These are phyloP conservation scores for Dipteronia dyeriana DNA, from an alignment of 345 rosid genomes.

Conservation along the genomic window DNA sequence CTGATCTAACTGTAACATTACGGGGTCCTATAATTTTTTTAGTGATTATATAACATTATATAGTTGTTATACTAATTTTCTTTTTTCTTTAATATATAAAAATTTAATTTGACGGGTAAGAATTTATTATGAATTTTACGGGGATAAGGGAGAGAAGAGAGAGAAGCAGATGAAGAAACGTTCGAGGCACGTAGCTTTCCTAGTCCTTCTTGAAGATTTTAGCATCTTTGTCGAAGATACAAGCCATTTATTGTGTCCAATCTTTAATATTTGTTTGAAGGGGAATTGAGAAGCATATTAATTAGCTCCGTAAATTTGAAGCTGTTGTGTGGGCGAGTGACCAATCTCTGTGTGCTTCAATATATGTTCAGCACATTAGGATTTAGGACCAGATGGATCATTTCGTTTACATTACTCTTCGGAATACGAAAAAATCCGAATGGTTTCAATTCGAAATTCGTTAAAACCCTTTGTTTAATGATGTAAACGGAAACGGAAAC, in stretches of 20 bases:
- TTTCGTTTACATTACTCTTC: too few species aligned
- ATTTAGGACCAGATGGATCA: neutral
- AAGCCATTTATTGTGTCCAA: slow-evolving; percentile 22
- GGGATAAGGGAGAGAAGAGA: slow-evolving; percentile 31
- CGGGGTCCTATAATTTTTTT: too few species aligned
- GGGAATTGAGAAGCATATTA: slow-evolving; percentile 11
- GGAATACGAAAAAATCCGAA: too few species aligned
- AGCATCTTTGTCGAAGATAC: slow-evolving; percentile 38
- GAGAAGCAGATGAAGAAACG: slow-evolving; percentile 30
- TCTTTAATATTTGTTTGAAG: neutral
- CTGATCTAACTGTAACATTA: too few species aligned
- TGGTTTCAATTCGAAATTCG: neutral
- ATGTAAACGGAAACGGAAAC: neutral
- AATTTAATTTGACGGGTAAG: slow-evolving; percentile 20
- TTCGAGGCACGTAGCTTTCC: slow-evolving; percentile 41
- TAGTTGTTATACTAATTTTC: too few species aligned
- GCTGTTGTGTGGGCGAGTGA: too few species aligned
- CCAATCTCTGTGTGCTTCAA: too few species aligned
- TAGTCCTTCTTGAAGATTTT: slow-evolving; percentile 31
- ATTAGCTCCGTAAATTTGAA: neutral
- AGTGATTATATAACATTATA: too few species aligned
- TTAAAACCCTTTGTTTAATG: neutral
- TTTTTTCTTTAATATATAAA: neutral
- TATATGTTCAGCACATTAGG: neutral
- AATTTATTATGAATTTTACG: slow-evolving; percentile 8